These are phyloP conservation scores for Simmondsia chinensis DNA, from an alignment of 148 eudicot genomes.

Conservation along the genomic window DNA sequence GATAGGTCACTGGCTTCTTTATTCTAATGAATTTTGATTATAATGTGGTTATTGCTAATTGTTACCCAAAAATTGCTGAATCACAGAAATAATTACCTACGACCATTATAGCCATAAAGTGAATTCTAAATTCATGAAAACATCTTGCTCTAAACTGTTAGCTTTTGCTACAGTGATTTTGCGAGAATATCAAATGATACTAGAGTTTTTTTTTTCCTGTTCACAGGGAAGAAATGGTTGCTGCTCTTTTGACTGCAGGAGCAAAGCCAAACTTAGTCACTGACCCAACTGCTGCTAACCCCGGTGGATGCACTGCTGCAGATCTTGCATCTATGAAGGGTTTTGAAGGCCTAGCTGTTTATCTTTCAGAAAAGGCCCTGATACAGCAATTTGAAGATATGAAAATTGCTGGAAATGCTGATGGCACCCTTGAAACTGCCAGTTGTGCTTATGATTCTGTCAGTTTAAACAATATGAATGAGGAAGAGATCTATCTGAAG, in stretches of 20 bases:
- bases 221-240: conserved; percentile 85
- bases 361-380: conserved; percentile 81
- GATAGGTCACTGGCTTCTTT: too few relatives aligned
- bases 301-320: conserved; percentile 74
- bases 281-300: conserved; percentile 73
- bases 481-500: conserved; percentile 70
- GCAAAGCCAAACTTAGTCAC: conserved; percentile 92
- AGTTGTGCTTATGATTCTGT: conserved; percentile 22
- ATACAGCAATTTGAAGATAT: conserved; percentile 76
- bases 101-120: too few relatives aligned
- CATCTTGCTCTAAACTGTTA: too few relatives aligned
- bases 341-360: conserved; percentile 77
- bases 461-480: conserved; percentile 24
- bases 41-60: too few relatives aligned
- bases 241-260: conserved; percentile 83
- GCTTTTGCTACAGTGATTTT: background rate
- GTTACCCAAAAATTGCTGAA: too few relatives aligned
- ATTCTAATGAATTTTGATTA: too few relatives aligned
- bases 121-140: too few relatives aligned
- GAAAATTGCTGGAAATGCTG: conserved; percentile 82
- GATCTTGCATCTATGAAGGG: conserved; percentile 73
- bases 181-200: background rate
- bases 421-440: conserved; percentile 54
- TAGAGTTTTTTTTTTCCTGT: conserved; percentile 1
- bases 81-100: too few relatives aligned